Base-by-base conservation (phyloP, 164 flowering plant species). In the Kingdonia uniflora region DNA sequence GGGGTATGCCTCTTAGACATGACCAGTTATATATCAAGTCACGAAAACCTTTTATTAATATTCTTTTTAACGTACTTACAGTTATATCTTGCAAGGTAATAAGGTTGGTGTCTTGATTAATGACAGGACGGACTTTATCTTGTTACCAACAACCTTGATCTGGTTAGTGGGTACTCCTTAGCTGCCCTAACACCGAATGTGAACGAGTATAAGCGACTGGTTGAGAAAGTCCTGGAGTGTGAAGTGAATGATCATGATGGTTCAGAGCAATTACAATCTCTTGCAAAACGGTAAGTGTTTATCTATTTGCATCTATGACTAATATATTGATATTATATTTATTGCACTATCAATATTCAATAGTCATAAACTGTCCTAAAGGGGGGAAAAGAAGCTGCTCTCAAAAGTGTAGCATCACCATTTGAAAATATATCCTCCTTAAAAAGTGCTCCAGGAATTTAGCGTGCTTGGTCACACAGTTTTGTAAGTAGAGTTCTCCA, bases 111-210 rank as follows among this genome's bases (percentile, higher is more conserved):
- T 29, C 35, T 3, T 29, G 35, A 29, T 29, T 29, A 8, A 29
- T 29, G 35, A 29, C 24, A 89, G 99, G 99, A 94, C 74, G 99
- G 97, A 23, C 90, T 94, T n/a, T 94, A 82, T 78, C 95, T 89
- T 63, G 87, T 94, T 40, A 89, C 99, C 42, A 72, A 80, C 67
- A 64, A 60, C 68, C 77, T 64, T 52, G 88, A 87, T 49, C 76
- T 94, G 62, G 80, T 51, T 29, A 21, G 51, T 47, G 51, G 51
- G n/a, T 47, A 47, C 71, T 79, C 74, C 22, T 72, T 94, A 54
- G 95, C 95, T 54, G 94, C 89, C 51, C 81, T 94, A 42, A 89
- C 99, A 40, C 99, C 99, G 46, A 94, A 89, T 73, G 80, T 94
- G 24, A 85, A 94, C 57, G 99, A 94, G 66, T 94, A 86, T 63